Conservation (phyloP, 441 rosid species). For the Melastoma candidum region DNA sequence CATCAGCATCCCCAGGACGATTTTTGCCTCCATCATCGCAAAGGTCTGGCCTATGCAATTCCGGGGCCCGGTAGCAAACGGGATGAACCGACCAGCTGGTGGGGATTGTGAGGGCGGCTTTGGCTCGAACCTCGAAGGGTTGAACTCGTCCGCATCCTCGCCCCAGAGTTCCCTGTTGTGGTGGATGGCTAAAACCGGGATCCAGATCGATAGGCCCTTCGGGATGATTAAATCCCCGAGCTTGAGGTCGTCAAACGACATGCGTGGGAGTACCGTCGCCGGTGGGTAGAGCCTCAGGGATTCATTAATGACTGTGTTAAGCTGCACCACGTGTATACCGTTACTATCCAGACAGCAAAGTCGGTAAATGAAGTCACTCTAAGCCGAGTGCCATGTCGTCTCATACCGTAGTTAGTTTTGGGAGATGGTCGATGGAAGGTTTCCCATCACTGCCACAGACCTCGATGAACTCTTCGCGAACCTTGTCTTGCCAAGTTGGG, state of each 20-base stretch:
- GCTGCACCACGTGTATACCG: constrained; percentile 1
- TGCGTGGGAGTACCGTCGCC: constrained; percentile 9
- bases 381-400: not conserved
- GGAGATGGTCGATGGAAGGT: constrained; percentile 29
- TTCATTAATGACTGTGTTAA: constrained; percentile 12
- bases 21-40: constrained; percentile 8
- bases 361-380: too few species aligned
- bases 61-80: constrained; percentile 7
- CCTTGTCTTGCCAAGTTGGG: constrained; percentile 45
- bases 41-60: constrained; percentile 7
- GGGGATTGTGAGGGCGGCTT: constrained; percentile 4
- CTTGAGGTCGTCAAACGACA: constrained; percentile 11
- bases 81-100: not conserved
- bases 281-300: constrained; percentile 17
- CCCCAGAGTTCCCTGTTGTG: constrained; percentile 16
- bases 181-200: constrained; percentile 11
- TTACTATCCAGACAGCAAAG: too few species aligned
- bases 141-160: constrained; percentile 14
- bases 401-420: constrained; percentile 37
- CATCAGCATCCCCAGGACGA: constrained; percentile 7
- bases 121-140: constrained; percentile 11
- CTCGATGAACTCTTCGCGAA: constrained; percentile 33
- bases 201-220: constrained; percentile 7
- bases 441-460: constrained; percentile 24
- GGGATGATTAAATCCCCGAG: constrained; percentile 10